phyloP scores from a whole-genome alignment of 192 early-diverging fungal genomes.

The Obelidium mucronatum region DNA sequence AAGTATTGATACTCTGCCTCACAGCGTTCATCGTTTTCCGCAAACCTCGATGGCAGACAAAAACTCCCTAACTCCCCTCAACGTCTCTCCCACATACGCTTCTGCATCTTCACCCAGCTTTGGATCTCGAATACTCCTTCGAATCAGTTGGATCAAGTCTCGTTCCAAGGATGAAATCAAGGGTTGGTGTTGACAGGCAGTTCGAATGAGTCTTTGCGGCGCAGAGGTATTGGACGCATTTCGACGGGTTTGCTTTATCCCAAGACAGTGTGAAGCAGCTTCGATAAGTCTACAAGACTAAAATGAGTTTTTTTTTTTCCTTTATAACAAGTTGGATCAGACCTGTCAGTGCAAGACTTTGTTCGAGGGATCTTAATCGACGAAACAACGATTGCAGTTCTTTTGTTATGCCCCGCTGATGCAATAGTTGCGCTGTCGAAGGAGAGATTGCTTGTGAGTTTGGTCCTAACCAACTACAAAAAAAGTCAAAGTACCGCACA shows the following conservation, averaged over 20 bases:
- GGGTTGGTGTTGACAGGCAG: not conserved
- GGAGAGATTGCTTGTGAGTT: not conserved
- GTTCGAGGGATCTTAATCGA: not conserved
- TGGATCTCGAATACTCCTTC: slow-evolving; percentile 1
- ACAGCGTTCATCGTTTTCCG: too few species aligned
- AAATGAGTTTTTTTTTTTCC: too few species aligned
- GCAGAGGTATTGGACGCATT: not conserved
- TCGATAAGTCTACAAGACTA: slow-evolving; percentile 4
- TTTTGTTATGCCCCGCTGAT: not conserved
- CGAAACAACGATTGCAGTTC: slow-evolving; percentile 21
- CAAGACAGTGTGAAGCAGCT: slow-evolving; percentile 10
- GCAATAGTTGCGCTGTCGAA: not conserved
- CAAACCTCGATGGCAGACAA: slow-evolving; percentile 25
- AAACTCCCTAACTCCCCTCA: slow-evolving; percentile 12
- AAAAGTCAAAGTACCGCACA: not conserved
- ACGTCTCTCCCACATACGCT: not conserved
- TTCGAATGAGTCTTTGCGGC: not conserved
- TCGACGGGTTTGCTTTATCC: not conserved
- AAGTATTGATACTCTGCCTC: too few species aligned
- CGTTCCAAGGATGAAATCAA: slow-evolving; percentile 5
- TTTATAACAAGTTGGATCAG: too few species aligned
- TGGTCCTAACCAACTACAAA: too few species aligned
- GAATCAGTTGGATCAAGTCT: slow-evolving; percentile 23
- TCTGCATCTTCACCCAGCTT: slow-evolving; percentile 21
- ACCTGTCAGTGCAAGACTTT: too few species aligned